Base-by-base conservation (phyloP, 768 basidiomycete genomes). In the Lactifluus piperatus region DNA sequence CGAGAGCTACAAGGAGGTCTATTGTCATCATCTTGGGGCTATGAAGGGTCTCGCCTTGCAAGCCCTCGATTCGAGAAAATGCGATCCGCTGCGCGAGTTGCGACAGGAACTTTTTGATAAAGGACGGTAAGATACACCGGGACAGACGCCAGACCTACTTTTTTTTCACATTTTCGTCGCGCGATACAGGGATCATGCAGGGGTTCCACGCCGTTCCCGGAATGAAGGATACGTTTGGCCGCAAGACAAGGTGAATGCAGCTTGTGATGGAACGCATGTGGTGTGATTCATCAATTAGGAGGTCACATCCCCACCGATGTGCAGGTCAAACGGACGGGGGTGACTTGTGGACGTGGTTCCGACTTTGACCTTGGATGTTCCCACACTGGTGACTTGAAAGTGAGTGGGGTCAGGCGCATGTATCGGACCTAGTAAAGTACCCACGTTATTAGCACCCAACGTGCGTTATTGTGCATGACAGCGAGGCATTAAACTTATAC, bases 1-100 rank as follows among this genome's bases (percentile, higher is more conserved):
- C 52, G 60, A 56, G 43, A 44, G 51, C 34, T 61, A 61, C 44
- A 46, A 46, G 36, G 54, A 51, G 3, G 45, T 56, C n/a, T 34
- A 34, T 34, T 11, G 32, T 34, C 32, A 51, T 34, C 60, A 56
- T 20, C 50, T 56, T 16, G 22, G 26, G 3, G 54, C 44, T 8
- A 13, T 61, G 49, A 60, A 56, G 36, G 16, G 20, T 20, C 44
- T 61, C 50, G 51, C 49, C 4, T 27, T 16, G 36, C 60, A 56
- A 14, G 54, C 54, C 11, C 49, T 61, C 29, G 20, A 41, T 4
- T 45, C 51, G n/a, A 44, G 50, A 5, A 46, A 30, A 16, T 46
- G 54, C 49, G 60, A 61, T n/a, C 60, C 60, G 13, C 20, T 61
- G 30, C 14, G 43, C 20, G 37, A 32, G 45, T 37, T 61, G 22